Base-by-base conservation (phyloP, 768 basidiomycete genomes). In the Phylloporus rhodoxanthus region DNA sequence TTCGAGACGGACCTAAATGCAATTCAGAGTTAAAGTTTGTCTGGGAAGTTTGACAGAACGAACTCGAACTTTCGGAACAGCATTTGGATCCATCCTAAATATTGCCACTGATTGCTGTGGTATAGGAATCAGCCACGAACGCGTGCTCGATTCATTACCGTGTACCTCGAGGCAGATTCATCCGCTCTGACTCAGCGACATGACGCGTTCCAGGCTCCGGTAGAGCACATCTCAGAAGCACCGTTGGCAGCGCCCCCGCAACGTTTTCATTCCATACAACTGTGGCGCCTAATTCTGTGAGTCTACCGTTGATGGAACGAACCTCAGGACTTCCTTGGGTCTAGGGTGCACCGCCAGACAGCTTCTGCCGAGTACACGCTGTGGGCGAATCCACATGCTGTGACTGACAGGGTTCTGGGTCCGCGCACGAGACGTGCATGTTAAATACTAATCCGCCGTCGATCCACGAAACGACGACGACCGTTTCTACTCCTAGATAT, bases 141-240 rank as follows among this genome's bases (percentile, higher is more conserved):
- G 15, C 8, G 15, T 30, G 13, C 15, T 13, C 28, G 23, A 40
- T 41, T 32, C 23, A 26, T 40, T 30, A 3, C 32, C 26, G 10
- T 14, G 10, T 21, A 23, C 9, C 5, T 39, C 45, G 4, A 38
- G 17, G 36, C 5, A 8, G 14, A 23, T 36, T 8, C 29, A 50
- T 47, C 40, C 48, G 47, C 13, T 58, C 19, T 21, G 39, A 37
- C 40, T 42, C 57, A 51, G 48, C 52, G 46, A 41, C 17, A 4
- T 36, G 7, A 33, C 28, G 23, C 30, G 45, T 10, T 20, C 26
- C 23, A n/a, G n/a, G n/a, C 25, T 28, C 10, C 17, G 45, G 20
- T 26, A 23, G 7, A 23, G 29, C 20, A 50, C 20, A 21, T 25
- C 15, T 17, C 23, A 13, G 6, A 40, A 17, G 41, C n/a, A 9